A percentile compares a stretch with the other conserved stretches of the same genome.
Conservation (phyloP, 2,329 filamentous ascomycete species). For the Beauveria australis region DNA sequence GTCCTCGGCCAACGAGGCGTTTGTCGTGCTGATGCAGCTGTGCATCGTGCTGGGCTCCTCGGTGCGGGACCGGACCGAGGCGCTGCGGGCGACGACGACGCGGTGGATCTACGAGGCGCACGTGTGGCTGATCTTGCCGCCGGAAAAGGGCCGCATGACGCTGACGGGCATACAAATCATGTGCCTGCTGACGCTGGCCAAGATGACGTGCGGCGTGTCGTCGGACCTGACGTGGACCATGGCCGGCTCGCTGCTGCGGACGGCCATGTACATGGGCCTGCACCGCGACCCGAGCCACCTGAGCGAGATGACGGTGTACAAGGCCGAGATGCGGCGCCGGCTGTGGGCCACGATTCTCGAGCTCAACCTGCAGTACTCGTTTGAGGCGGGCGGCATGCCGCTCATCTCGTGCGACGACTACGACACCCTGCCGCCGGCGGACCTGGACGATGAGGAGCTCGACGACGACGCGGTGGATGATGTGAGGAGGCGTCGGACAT, state of each 20-base stretch:
- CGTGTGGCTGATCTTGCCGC: slow-evolving; percentile 38
- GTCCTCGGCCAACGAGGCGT: slow-evolving; percentile 29
- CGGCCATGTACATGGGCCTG: slow-evolving; percentile 49
- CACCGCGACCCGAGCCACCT: slow-evolving; percentile 48
- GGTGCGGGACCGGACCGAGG: slow-evolving; percentile 37
- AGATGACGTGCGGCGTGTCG: slow-evolving; percentile 37
- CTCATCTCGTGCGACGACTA: slow-evolving; percentile 38
- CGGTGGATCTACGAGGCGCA: slow-evolving; percentile 47
- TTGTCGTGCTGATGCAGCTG: slow-evolving; percentile 45
- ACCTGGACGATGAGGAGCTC: slow-evolving; percentile 45
- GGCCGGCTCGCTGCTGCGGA: slow-evolving; percentile 40
- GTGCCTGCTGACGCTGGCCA: slow-evolving; percentile 42
- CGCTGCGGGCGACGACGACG: slow-evolving; percentile 33
- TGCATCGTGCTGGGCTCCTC: slow-evolving; percentile 43
- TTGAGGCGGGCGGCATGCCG: slow-evolving; percentile 43
- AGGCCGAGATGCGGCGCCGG: slow-evolving; percentile 45
- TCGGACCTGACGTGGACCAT: slow-evolving; percentile 46
- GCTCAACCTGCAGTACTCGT: slow-evolving; percentile 41
- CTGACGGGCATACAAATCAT: slow-evolving; percentile 42
- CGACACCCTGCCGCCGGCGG: slow-evolving; percentile 41
- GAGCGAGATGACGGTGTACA: slow-evolving; percentile 36
- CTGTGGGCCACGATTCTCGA: slow-evolving; percentile 51
- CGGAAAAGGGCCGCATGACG: slow-evolving; percentile 41
- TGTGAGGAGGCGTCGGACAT: slow-evolving; percentile 10
- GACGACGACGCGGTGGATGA: slow-evolving; percentile 26